Percentiles rank a stretch among this genome's conserved stretches.
These are phyloP conservation scores for Cyberlindnera lachancei DNA, from an alignment of 805 yeast genomes.

Conservation along the genomic window DNA sequence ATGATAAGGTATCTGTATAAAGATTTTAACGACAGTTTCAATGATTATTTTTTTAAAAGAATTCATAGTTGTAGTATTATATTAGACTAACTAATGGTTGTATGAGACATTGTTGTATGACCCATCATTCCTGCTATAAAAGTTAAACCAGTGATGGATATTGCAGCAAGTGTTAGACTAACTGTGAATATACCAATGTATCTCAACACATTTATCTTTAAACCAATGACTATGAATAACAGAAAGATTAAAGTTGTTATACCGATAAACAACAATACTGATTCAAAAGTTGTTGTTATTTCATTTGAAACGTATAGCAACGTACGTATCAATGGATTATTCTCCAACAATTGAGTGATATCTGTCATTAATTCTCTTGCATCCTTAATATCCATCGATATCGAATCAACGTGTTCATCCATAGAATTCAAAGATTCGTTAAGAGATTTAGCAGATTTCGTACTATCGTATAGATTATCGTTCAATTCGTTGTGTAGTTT, in stretches of 20 bases:
- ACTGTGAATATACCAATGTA: conserved; percentile 10
- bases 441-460: conserved; percentile 2
- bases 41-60: background rate
- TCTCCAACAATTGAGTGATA: conserved; percentile 6
- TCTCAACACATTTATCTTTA: conserved; percentile 10
- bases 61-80: too few relatives aligned
- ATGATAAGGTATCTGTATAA: background rate
- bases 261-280: conserved; percentile 2
- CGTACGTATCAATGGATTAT: conserved; percentile 9
- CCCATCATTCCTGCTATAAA: too few relatives aligned
- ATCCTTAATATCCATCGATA: conserved; percentile 5
- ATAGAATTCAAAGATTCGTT: conserved; percentile 5
- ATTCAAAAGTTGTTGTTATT: conserved; percentile 2
- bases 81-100: too few relatives aligned
- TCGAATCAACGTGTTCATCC: conserved; percentile 3
- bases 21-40: conserved; percentile 3
- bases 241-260: conserved; percentile 5
- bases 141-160: too few relatives aligned
- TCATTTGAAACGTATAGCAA: conserved; percentile 5
- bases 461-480: conserved; percentile 1
- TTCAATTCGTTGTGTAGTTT: conserved; percentile 2
- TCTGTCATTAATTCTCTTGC: conserved; percentile 6
- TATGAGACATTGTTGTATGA: too few relatives aligned
- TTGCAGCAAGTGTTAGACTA: too few relatives aligned
- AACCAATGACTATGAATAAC: conserved; percentile 4